Conservation (phyloP, 768 basidiomycete species). For the Tricholoma saponaceum region DNA sequence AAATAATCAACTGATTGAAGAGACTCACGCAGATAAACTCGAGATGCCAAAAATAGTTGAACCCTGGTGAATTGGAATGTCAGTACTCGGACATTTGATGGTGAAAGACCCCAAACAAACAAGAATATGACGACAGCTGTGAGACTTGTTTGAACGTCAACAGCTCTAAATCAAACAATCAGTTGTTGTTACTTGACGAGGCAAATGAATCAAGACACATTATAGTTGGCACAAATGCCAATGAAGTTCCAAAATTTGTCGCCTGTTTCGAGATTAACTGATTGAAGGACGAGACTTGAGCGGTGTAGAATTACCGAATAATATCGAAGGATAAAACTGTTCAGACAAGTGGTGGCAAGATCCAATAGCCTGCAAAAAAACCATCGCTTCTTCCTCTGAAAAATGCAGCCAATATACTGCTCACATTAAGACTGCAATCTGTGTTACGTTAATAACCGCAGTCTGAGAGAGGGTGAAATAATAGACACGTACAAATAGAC, state of each 20-base stretch:
- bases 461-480: neutral
- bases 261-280: neutral
- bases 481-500: neutral
- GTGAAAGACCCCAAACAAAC: neutral
- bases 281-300: neutral
- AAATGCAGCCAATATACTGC: neutral
- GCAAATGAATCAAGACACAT: neutral
- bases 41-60: neutral
- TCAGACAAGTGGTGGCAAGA: neutral
- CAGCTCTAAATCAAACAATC: neutral
- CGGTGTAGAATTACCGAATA: neutral
- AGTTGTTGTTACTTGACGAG: neutral
- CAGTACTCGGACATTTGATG: neutral
- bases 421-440: neutral
- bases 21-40: neutral
- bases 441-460: neutral
- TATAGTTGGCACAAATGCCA: neutral
- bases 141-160: neutral
- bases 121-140: neutral
- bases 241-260: neutral
- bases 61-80: neutral
- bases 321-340: neutral
- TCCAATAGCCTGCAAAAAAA: neutral
- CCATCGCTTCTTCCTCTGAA: neutral
- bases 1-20: neutral